Evolutionary conservation across 805 yeast genomes (phyloP).

Genomic region (Pachysolen tannophilus): DNA sequence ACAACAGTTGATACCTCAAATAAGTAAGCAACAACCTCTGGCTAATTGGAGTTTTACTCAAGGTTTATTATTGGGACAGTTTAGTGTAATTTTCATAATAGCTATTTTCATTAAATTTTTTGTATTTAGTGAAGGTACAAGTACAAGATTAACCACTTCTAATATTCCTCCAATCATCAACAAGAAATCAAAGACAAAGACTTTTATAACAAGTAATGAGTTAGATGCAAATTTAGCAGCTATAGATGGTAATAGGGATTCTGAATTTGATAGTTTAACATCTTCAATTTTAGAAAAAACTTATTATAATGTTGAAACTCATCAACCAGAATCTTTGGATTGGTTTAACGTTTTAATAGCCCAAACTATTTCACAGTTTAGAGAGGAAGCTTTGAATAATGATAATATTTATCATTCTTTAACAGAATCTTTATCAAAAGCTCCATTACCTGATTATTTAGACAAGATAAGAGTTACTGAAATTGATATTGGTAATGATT

Average conservation of each 20-base stretch:
- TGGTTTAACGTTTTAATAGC: constrained; percentile 96
- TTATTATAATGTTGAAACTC: constrained; percentile 82
- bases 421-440: constrained; percentile 53
- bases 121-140: constrained; percentile 59
- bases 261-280: constrained; percentile 15
- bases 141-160: constrained; percentile 1
- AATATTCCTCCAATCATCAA: constrained; percentile 24
- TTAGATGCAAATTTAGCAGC: constrained; percentile 23
- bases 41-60: constrained; percentile 64
- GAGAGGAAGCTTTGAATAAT: constrained; percentile 80
- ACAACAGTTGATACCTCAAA: constrained; percentile 3
- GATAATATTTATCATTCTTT: constrained; percentile 80
- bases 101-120: constrained; percentile 66
- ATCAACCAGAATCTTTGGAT: constrained; percentile 84
- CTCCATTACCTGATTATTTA: constrained; percentile 71
- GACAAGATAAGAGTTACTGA: constrained; percentile 77
- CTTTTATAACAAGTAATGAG: constrained; percentile 13
- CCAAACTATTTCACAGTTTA: constrained; percentile 76
- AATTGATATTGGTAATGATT: constrained; percentile 89
- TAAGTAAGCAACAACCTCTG: constrained; percentile 8
- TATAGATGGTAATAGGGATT: constrained; percentile 16
- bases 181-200: constrained; percentile 18
- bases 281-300: constrained; percentile 74
- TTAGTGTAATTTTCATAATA: constrained; percentile 58
- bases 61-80: constrained; percentile 67